Evolutionary conservation across 352 stramenopile species (phyloP).

Genomic region (Phytophthora macrochlamydospora): DNA sequence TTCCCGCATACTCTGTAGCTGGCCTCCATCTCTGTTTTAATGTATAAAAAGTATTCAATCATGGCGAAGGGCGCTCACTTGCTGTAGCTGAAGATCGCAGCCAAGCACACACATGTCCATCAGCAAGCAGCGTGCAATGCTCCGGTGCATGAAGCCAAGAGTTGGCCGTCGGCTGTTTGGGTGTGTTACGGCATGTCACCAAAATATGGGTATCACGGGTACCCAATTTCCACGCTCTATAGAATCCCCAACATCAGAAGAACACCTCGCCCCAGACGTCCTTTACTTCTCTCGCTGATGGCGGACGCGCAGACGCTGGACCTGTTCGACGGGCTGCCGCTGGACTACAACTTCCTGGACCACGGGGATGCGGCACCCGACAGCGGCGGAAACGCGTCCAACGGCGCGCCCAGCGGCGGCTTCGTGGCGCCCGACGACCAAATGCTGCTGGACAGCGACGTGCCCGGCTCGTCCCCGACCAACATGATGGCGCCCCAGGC

Average conservation of each 20-base stretch:
- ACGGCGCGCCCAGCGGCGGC: neutral
- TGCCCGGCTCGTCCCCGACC: slow-evolving; percentile 34
- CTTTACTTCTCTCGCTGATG: slow-evolving; percentile 29
- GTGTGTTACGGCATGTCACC: neutral
- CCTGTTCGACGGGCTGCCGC: slow-evolving; percentile 54
- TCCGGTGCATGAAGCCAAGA: neutral
- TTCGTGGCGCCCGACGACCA: slow-evolving; percentile 40
- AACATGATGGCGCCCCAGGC: slow-evolving; percentile 37
- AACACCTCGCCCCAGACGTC: neutral
- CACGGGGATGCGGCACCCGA: slow-evolving; percentile 6
- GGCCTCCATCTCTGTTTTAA: neutral
- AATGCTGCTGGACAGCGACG: slow-evolving; percentile 59
- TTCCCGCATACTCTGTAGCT: slow-evolving; percentile 34
- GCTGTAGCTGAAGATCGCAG: too few species aligned
- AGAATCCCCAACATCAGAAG: neutral
- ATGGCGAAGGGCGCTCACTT: too few species aligned
- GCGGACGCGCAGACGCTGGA: slow-evolving; percentile 45
- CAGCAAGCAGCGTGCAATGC: neutral
- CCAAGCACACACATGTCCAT: too few species aligned
- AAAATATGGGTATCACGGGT: too few species aligned
- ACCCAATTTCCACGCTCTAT: too few species aligned
- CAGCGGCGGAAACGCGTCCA: slow-evolving; percentile 1
- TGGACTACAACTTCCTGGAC: slow-evolving; percentile 61
- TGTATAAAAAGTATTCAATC: neutral
- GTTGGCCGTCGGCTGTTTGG: neutral